Evolutionary conservation across 2,329 filamentous ascomycete genomes (phyloP), one percentile per base, ranked within the genome.

Genomic region (Fusarium hainanense): DNA sequence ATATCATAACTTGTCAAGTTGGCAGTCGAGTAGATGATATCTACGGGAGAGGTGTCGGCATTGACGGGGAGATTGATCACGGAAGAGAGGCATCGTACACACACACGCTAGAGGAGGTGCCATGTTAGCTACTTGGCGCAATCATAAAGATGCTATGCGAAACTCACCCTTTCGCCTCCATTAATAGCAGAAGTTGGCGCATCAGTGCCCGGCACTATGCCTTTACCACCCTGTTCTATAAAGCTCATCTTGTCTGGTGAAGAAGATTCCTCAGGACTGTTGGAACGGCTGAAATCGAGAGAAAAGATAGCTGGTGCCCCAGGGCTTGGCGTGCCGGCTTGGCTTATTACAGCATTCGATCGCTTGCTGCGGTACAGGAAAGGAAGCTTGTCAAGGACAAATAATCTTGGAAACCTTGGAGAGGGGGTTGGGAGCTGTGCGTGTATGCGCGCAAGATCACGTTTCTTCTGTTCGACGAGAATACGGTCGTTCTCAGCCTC

Each of bases 121-220:
- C 42, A 54, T 27, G 55, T 68, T 57, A 72, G 67, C 34, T 44
- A 37, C 37, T 34, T 44, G 44, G 34, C 23, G 20, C 27, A 46
- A 44, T n/a, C 40, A 13, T 27, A 7, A 30, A 34, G 27, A 48
- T 18, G 21, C 34, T 34, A 18, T n/a, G 13, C 25, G 20, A 32
- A 40, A 83, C 89, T 84, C 80, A 92, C 90, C 73, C 93, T 85
- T 76, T 94, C 92, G 47, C 90, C 91, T 66, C 91, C 88, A 80
- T 97, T 97, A 62, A 92, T 90, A 16, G 93, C 93, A 56, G 93
- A 94, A 12, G 90, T 84, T 2, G 94, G 94, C 23, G 92, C 92
- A 82, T 97, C 93, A 44, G 85, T 90, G 54, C 84, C 83, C 41
- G 83, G 82, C 8, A 84, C 81, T 59, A 84, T 81, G 60, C 83